Conservation (phyloP, 345 rosid species). For the Passiflora organensis region DNA sequence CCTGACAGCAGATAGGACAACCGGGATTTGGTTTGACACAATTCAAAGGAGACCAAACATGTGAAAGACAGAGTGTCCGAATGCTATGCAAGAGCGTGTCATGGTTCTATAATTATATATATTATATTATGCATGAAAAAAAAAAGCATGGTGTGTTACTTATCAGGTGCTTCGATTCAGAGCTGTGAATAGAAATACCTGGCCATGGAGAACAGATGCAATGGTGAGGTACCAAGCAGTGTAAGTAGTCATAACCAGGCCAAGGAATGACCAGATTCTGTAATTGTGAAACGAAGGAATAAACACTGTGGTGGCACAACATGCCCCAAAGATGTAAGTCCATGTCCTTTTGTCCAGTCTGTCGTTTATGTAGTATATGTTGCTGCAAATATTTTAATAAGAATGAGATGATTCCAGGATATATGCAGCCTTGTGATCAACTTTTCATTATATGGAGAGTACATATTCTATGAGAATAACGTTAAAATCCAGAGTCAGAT, state of each 20-base stretch:
- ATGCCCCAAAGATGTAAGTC: conserved; percentile 98
- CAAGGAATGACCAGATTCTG: conserved; percentile 98
- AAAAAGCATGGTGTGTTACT: neutral
- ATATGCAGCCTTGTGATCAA: conserved; percentile 9
- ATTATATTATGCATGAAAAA: conserved; percentile 3
- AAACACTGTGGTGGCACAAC: conserved; percentile 96
- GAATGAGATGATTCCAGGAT: no score
- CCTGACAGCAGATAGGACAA: conserved; percentile 25
- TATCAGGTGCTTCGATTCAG: neutral
- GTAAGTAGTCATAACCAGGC: conserved; percentile 97
- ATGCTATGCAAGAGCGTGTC: neutral
- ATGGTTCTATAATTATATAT: neutral
- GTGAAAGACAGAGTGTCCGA: conserved; percentile 12
- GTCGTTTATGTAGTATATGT: conserved; percentile 95
- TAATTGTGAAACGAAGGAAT: conserved; percentile 98
- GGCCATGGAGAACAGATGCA: conserved; percentile 93
- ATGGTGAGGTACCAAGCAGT: conserved; percentile 97
- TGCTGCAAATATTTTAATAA: conserved; percentile 55
- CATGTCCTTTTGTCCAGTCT: conserved; percentile 99
- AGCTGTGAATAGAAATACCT: conserved; percentile 36
- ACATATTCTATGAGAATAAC: neutral
- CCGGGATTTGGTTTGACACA: conserved; percentile 23
- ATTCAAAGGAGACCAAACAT: conserved; percentile 9
- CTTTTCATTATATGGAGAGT: neutral
- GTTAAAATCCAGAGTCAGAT: conserved; percentile 19